Evolutionary conservation across 441 rosid species (phyloP), one percentile per base, ranked within the genome.

Genomic region (Brassica balearica): DNA sequence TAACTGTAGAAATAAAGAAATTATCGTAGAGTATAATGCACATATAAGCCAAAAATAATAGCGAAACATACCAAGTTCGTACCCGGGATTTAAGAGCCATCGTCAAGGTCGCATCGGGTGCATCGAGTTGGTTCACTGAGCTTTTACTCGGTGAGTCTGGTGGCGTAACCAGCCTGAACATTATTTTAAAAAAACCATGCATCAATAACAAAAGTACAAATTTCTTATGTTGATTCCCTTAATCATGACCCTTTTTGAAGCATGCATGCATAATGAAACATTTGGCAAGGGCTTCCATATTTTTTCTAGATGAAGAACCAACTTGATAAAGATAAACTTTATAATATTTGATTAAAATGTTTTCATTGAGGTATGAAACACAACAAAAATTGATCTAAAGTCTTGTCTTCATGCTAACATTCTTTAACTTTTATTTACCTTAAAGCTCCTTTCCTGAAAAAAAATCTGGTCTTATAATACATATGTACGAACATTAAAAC

Each of bases 81-180:
- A 94, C 98, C 89, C 80, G 84, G 6, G 90, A 65, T 77, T 77
- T 84, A 66, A 88, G 81, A 60, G 82, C 84, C 79, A 84, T 80
- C 56, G 56, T 48, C 36, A 86, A 86, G 76, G 82, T 84, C 69
- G 82, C 86, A 79, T 77, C 78, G n/a, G 86, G 20, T 80, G 79
- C 68, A 77, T 85, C 81, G 61, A 80, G 74, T 76, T 83, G 87
- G 69, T 81, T 80, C 82, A 63, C 72, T 25, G 62, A 56, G 59
- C 63, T 68, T 77, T 76, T 89, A 73, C 63, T 86, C 3, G 97
- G 97, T 20, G 95, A 89, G 46, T 83, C 88, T 12, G 98, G 98
- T 53, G 98, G 97, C 66, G 97, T 87, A 71, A 94, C 87, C 69
- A 94, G 92, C 98, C 96, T 94, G 85, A 53, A 81, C 67, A 46